Evolutionary conservation across 163 green algal species (phyloP).

Genomic region (Scenedesmus sp.): DNA sequence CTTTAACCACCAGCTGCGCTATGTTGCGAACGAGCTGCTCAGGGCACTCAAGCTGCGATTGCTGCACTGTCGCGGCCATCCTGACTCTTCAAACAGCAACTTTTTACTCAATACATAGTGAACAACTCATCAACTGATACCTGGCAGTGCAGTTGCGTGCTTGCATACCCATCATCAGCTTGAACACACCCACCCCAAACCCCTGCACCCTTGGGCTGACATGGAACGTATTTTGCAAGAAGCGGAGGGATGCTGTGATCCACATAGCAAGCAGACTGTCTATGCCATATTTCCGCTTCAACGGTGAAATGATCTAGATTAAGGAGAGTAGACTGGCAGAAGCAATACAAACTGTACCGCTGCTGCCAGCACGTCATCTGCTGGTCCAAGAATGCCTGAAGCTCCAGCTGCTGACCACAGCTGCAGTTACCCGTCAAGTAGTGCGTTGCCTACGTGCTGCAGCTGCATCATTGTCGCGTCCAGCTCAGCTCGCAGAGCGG

Average conservation of each 20-base stretch:
- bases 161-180: background rate
- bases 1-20: conserved; percentile 16
- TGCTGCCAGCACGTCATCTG: background rate
- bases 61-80: background rate
- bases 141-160: background rate
- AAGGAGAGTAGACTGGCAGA: background rate
- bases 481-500: conserved; percentile 49
- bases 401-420: background rate
- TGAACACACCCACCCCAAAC: background rate
- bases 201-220: background rate
- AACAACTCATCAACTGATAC: background rate
- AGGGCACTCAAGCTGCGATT: background rate
- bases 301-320: background rate
- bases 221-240: background rate
- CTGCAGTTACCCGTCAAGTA: background rate
- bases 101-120: background rate
- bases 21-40: conserved; percentile 10
- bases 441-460: background rate
- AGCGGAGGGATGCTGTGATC: background rate
- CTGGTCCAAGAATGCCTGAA: background rate
- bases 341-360: background rate
- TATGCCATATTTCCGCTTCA: background rate
- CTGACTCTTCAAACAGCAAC: background rate
- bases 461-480: conserved; percentile 13
- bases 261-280: background rate